Evolutionary conservation across 441 rosid genomes (phyloP), one percentile per base, ranked within the genome.

Genomic region (California macrophylla): DNA sequence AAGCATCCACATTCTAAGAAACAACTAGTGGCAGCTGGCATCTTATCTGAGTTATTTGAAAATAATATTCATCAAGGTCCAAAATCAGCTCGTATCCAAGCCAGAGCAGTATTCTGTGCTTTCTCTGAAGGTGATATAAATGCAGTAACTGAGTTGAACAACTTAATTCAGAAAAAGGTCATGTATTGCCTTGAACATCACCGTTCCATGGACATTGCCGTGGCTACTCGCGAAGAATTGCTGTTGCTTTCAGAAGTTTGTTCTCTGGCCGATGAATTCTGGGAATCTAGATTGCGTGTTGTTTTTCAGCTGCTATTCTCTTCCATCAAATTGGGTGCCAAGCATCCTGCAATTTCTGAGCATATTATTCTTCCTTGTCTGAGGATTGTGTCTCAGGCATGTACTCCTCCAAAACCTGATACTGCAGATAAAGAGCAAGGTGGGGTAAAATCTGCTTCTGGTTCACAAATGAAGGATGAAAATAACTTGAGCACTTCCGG

Each of bases 161-260:
- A 74, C 81, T 87, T 96, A 79, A 87, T 96, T 74, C 96, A 90
- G 88, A 94, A 85, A 87, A 96, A 96, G 80, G 97, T 96, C 71
- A 88, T 82, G 94, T 96, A 96, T 84, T 92, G 99, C 82, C 96
- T 96, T 78, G 99, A 96, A 72, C 98, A 96, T 86, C 99, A 96
- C 81, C 97, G 98, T 40, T 94, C 99, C 81, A 89, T 96, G 96
- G 99, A 96, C 77, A 85, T 94, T 82, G 96, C 99, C 12, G 79
- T 92, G 26, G 91, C 96, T 72, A 92, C 93, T 80, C 97, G 96
- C 72, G 99, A 96, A 78, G 99, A 96, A 77, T 74, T 96, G 83
- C 77, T 88, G 77, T 82, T 96, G 82, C 97, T 96, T 74, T 96
- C 99, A 64, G 99, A 96, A 82, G 97, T 94, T 71, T 94, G 97